Conservation (phyloP, 2,329 filamentous ascomycete species). For the Dothidotthia symphoricarpi region DNA sequence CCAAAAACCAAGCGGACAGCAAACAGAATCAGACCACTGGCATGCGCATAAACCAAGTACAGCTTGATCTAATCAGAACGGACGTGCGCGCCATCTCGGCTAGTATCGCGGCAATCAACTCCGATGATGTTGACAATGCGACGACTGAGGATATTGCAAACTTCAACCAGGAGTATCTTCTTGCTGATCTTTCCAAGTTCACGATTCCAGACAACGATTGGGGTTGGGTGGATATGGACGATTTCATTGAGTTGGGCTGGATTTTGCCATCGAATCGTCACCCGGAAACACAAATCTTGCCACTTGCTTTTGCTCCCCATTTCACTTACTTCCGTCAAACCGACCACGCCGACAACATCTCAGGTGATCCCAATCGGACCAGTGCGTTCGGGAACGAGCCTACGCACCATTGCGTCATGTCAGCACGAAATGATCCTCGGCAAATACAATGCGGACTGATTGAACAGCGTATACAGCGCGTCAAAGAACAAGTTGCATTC, state of each 20-base stretch:
- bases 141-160: slow-evolving; percentile 62
- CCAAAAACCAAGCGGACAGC: slow-evolving; percentile 53
- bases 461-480: slow-evolving; percentile 71
- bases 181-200: slow-evolving; percentile 74
- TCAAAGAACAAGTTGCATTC: slow-evolving; percentile 73
- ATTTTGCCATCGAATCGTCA: slow-evolving; percentile 86
- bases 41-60: slow-evolving; percentile 93
- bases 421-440: slow-evolving; percentile 68
- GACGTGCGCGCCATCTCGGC: slow-evolving; percentile 93
- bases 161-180: slow-evolving; percentile 52
- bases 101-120: slow-evolving; percentile 75
- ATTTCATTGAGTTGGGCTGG: slow-evolving; percentile 98
- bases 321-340: slow-evolving; percentile 98
- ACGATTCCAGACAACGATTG: slow-evolving; percentile 94
- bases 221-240: slow-evolving; percentile 98
- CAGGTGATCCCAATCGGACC: slow-evolving; percentile 75
- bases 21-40: slow-evolving; percentile 79
- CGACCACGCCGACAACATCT: slow-evolving; percentile 78
- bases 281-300: slow-evolving; percentile 90
- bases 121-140: slow-evolving; percentile 68
- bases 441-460: slow-evolving; percentile 85
- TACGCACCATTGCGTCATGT: slow-evolving; percentile 95
- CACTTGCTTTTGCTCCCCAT: slow-evolving; percentile 86
- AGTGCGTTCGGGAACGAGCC: slow-evolving; percentile 92
- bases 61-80: slow-evolving; percentile 85